Percentiles rank a stretch among this genome's conserved stretches.
phyloP scores from a whole-genome alignment of 768 basidiomycete species.

The Phlebiopsis flavidoalba region DNA sequence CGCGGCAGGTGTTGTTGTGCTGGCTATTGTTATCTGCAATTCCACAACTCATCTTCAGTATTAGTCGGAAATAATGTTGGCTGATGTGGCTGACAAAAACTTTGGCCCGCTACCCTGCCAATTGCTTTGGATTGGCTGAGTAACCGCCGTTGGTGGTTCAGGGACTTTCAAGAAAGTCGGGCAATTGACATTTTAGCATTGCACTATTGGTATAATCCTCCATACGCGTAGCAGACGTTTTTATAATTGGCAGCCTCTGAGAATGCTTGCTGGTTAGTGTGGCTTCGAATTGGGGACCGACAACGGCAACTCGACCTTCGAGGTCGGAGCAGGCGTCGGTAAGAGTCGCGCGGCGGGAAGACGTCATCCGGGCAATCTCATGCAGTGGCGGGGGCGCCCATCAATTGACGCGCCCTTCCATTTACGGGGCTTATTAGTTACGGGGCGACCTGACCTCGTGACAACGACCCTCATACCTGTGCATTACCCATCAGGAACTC shows the following conservation, averaged over 20 bases:
- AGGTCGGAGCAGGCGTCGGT: not conserved
- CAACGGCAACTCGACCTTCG: not conserved
- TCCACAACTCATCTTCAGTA: not conserved
- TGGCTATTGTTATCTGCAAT: conserved; percentile 64
- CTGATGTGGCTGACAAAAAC: conserved; percentile 41
- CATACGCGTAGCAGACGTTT: not conserved
- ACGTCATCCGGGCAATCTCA: not conserved
- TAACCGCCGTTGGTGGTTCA: conserved; percentile 49
- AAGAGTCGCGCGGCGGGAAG: not conserved
- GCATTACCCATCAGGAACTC: not conserved
- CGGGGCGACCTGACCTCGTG: not conserved
- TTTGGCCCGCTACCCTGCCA: conserved; percentile 60
- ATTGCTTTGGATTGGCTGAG: conserved; percentile 66
- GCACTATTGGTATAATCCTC: not conserved
- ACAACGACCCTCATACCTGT: not conserved
- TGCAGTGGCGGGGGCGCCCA: not conserved
- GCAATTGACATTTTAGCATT: conserved; percentile 50
- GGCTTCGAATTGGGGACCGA: not conserved
- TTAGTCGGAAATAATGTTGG: not conserved
- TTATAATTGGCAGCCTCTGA: not conserved
- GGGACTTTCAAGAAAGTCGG: conserved; percentile 64
- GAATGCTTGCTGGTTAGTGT: not conserved
- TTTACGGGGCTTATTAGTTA: not conserved
- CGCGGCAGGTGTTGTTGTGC: conserved; percentile 53
- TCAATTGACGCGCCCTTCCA: conserved; percentile 1